Percentiles rank a stretch among this genome's conserved stretches.
Evolutionary conservation across 2,329 filamentous ascomycete genomes (phyloP).

Genomic region (Cordyceps farinosa): DNA sequence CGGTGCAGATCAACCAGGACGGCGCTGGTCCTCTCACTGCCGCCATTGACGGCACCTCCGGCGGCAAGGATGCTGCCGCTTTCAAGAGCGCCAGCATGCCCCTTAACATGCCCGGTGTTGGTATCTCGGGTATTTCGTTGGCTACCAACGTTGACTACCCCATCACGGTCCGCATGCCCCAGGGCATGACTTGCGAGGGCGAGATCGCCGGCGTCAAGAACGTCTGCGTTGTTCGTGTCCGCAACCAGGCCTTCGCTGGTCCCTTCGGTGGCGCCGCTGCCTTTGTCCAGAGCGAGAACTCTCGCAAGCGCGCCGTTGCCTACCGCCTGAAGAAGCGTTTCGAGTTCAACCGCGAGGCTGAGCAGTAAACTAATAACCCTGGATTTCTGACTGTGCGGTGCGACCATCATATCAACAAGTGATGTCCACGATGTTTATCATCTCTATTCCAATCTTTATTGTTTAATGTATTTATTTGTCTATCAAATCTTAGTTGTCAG

Average conservation of each 20-base stretch:
- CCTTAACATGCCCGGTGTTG: constrained; percentile 55
- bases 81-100: constrained; percentile 56
- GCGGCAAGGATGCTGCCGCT: constrained; percentile 52
- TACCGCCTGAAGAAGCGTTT: constrained; percentile 26
- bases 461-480: not conserved
- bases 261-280: constrained; percentile 61
- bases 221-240: constrained; percentile 58
- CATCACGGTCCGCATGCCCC: constrained; percentile 57
- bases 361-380: not conserved
- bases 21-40: constrained; percentile 59
- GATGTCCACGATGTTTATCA: not conserved
- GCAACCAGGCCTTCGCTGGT: constrained; percentile 56
- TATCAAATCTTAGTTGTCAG: not conserved
- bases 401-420: not conserved
- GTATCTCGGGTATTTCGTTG: constrained; percentile 49
- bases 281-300: constrained; percentile 54
- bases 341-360: constrained; percentile 6
- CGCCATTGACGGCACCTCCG: constrained; percentile 55
- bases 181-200: constrained; percentile 48
- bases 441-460: not conserved
- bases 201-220: constrained; percentile 2
- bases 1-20: constrained; percentile 59
- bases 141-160: constrained; percentile 58
- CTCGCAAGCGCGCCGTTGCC: constrained; percentile 56
- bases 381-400: not conserved